Base-by-base conservation (phyloP, 768 basidiomycete species). In the Imleria badia region DNA sequence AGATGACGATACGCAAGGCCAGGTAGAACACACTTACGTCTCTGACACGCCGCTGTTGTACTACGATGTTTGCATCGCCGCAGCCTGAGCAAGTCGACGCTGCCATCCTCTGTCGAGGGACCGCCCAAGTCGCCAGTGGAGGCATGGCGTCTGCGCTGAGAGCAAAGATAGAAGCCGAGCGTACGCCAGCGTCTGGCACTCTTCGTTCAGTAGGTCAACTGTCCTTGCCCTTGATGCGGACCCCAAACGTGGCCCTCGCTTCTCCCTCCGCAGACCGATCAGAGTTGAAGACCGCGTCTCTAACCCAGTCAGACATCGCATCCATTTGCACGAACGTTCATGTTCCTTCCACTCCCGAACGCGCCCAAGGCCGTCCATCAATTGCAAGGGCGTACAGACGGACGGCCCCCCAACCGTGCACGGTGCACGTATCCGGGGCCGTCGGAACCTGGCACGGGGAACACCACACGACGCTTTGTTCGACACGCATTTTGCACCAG, bases 291-390 rank as follows among this genome's bases (percentile, higher is more conserved):
- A 12, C 58, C 54, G 40, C 74, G 66, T 9, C 67, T 59, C 30
- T 54, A 45, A 46, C 56, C 56, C 53, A 59, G 41, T 38, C 14
- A 19, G 30, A 43, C 56, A 7, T 50, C 64, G 3, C 68, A 69
- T 38, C 64, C 67, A 3, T 66, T 72, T 45, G 44, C 59, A 13
- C 72, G 78, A 19, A 68, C 72, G 19, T 78, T 76, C 46, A 59
- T 81, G 20, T 83, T 83, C 56, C 70, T 78, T 34, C 81, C 81
- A 0, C 81, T 83, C 59, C 81, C 81, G 1, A 78, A 79, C 64
- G 82, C 81, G 6, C 81, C 81, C 9, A 82, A 79, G 50, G 56
- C 69, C 31, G 55, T 48, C 3, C 33, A 30, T 39, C 63, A 55
- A 15, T 66, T 63, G 2, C 67, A 71, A 2, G 84, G 84, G 0